Conservation (phyloP, 768 basidiomycete genomes). For the Pisolithus tinctorius region DNA sequence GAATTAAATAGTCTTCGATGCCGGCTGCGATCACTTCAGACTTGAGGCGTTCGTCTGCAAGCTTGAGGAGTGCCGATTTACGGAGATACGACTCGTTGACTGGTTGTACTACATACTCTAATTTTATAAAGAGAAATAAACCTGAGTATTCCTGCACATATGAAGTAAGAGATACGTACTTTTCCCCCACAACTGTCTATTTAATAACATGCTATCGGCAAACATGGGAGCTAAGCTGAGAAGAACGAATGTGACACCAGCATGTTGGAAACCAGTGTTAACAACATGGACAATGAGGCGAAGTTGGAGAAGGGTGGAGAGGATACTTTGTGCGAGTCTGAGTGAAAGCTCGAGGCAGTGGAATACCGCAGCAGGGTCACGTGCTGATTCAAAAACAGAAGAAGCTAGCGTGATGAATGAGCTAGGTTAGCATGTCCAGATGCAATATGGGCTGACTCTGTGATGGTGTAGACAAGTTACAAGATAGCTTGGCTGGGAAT, state of each 20-base stretch:
- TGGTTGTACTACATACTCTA: conserved; percentile 15
- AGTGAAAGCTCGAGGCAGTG: conserved; percentile 8
- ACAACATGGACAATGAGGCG: conserved; percentile 13
- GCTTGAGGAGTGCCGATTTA: conserved; percentile 12
- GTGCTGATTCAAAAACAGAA: background rate
- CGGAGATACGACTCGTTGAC: conserved; percentile 16
- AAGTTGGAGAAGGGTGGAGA: conserved; percentile 20
- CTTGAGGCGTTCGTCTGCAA: conserved; percentile 6
- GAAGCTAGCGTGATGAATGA: background rate
- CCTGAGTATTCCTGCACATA: background rate
- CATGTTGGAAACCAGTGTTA: conserved; percentile 8
- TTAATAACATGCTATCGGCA: background rate
- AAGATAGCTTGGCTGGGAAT: conserved; percentile 10
- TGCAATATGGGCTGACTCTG: too few species aligned
- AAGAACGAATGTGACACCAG: conserved; percentile 16
- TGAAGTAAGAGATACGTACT: conserved; percentile 4
- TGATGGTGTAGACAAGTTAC: conserved; percentile 10
- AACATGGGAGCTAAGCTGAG: conserved; percentile 13
- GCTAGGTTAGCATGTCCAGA: conserved; percentile 5
- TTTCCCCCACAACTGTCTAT: conserved; percentile 14
- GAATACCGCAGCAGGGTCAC: conserved; percentile 2
- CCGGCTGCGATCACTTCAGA: conserved; percentile 20
- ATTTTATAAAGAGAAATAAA: background rate
- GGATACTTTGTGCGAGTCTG: conserved; percentile 1
- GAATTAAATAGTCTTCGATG: conserved; percentile 5